phyloP scores from a whole-genome alignment of 371 early-diverging fungal genomes.

The Mortierella sp. region DNA sequence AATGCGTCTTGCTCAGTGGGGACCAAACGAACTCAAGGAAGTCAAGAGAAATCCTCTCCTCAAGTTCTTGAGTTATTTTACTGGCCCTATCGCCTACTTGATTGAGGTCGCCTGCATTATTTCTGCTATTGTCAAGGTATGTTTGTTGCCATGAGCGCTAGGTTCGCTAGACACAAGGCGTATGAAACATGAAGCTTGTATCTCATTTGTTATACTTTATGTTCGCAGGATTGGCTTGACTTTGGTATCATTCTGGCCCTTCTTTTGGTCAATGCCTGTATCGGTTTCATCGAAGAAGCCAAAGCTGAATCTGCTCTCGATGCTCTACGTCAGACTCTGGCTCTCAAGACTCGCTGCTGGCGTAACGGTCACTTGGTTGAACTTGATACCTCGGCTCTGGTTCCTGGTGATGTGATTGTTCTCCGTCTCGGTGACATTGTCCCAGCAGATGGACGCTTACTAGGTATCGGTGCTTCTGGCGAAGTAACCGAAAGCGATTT shows the following conservation, averaged over 20 bases:
- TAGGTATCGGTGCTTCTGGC: conserved; percentile 88
- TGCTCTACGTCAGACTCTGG: conserved; percentile 79
- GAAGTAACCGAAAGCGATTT: conserved; percentile 79
- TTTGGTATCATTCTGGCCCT: conserved; percentile 88
- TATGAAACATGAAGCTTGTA: not conserved
- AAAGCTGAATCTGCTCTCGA: conserved; percentile 92
- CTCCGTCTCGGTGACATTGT: conserved; percentile 94
- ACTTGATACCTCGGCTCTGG: conserved; percentile 80
- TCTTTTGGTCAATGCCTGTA: conserved; percentile 87
- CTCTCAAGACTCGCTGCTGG: conserved; percentile 83
- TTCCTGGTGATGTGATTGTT: conserved; percentile 92
- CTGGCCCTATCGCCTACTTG: conserved; percentile 89
- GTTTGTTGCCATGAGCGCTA: too few species aligned
- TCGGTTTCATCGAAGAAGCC: conserved; percentile 91
- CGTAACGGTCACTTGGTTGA: conserved; percentile 85
- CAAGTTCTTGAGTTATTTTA: conserved; percentile 91
- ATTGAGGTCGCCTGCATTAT: conserved; percentile 86
- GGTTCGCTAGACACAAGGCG: not conserved
- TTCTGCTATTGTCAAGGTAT: conserved; percentile 37
- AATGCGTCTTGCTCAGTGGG: conserved; percentile 71
- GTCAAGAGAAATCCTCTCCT: conserved; percentile 85
- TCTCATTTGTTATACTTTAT: not conserved
- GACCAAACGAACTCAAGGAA: conserved; percentile 84
- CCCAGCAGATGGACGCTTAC: conserved; percentile 90
- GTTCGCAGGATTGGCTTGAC: conserved; percentile 79